phyloP scores from a whole-genome alignment of 2,329 filamentous ascomycete genomes.

The Ascochyta koolunga region DNA sequence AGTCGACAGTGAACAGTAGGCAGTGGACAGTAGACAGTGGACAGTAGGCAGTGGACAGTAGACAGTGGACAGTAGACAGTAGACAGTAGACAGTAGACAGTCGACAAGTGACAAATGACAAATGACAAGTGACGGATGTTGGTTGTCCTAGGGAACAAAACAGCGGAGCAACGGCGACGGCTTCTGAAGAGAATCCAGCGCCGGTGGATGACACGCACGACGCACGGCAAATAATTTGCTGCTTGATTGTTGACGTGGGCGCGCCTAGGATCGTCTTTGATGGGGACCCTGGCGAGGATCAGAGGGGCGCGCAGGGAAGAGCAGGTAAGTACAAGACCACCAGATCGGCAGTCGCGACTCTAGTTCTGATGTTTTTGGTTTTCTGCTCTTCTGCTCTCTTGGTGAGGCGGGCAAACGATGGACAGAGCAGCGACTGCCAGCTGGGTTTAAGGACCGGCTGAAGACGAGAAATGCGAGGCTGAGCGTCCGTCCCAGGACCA shows the following conservation, averaged over 20 bases:
- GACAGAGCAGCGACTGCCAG: conserved; percentile 10
- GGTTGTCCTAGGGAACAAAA: conserved; percentile 1
- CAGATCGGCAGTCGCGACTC: conserved; percentile 12
- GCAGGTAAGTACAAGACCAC: conserved; percentile 5
- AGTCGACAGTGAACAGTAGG: neutral
- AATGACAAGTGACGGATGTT: neutral
- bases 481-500: no score
- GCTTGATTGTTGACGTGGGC: conserved; percentile 10
- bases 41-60: neutral
- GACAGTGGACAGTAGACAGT: neutral
- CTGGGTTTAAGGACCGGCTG: conserved; percentile 8
- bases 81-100: neutral
- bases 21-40: neutral
- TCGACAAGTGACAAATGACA: no score
- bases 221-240: conserved; percentile 17
- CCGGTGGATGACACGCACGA: conserved; percentile 7
- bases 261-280: conserved; percentile 5
- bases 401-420: neutral
- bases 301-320: conserved; percentile 5
- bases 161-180: neutral
- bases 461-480: conserved; percentile 5
- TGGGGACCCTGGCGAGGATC: conserved; percentile 13
- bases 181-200: neutral
- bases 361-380: no score
- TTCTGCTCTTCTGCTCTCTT: no score